A percentile compares a stretch with the other conserved stretches of the same genome.
These are phyloP conservation scores for Aspergillus sclerotiicarbonarius DNA, from an alignment of 495 filamentous ascomycete genomes.

Conservation along the genomic window DNA sequence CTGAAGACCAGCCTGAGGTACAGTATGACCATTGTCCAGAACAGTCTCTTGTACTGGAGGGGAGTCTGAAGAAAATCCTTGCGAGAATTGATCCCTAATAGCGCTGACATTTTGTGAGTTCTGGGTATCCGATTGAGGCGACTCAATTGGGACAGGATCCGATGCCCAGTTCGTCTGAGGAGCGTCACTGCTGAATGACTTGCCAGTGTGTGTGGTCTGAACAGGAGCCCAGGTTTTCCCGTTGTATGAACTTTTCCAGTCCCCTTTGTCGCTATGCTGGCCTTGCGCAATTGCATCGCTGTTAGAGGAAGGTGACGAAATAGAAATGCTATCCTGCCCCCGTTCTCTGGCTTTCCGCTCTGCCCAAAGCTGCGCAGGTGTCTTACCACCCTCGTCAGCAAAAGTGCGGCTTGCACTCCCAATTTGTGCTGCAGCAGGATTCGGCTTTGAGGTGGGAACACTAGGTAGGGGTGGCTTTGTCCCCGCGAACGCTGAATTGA, in stretches of 20 bases:
- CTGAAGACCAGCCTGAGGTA: conserved; percentile 61
- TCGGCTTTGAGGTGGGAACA: conserved; percentile 52
- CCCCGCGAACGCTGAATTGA: conserved; percentile 67
- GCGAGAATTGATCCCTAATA: conserved; percentile 75
- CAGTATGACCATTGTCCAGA: conserved; percentile 53
- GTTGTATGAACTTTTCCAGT: conserved; percentile 86
- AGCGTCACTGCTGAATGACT: conserved; percentile 55
- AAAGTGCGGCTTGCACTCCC: conserved; percentile 87
- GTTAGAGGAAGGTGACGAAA: conserved; percentile 29
- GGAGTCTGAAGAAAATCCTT: conserved; percentile 64
- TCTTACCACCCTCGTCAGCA: conserved; percentile 92
- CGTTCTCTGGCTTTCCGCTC: conserved; percentile 89
- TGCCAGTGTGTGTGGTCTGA: conserved; percentile 66
- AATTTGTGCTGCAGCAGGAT: conserved; percentile 55
- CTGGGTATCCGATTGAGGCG: conserved; percentile 48
- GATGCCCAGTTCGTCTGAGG: conserved; percentile 50
- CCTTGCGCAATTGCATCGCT: conserved; percentile 53
- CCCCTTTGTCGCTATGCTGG: conserved; percentile 67
- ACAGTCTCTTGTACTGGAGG: conserved; percentile 34
- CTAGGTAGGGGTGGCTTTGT: conserved; percentile 84
- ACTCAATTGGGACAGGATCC: conserved; percentile 51
- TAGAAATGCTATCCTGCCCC: conserved; percentile 44
- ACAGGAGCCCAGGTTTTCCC: conserved; percentile 89
- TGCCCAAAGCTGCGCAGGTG: conserved; percentile 93
- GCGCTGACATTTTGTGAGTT: conserved; percentile 61